Evolutionary conservation across 345 rosid species (phyloP), one percentile per base, ranked within the genome.

Genomic region (Toxicodendron radicans): DNA sequence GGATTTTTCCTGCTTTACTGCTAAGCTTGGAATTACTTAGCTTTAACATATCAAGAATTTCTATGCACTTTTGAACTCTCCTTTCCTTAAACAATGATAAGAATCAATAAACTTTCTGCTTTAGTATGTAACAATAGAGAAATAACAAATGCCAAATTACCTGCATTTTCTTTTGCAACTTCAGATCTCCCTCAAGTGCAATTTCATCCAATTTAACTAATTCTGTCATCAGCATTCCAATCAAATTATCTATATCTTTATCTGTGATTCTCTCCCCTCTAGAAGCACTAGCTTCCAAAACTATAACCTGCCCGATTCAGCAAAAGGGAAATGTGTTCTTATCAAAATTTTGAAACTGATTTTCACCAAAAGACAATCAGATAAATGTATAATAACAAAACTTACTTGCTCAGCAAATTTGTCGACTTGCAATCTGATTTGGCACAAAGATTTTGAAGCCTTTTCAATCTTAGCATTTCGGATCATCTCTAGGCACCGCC

Each of bases 161-260:
- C 87, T 85, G 89, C 70, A 64, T 73, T 76, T 70, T 84, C 80
- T 86, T 87, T 62, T 85, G 84, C 58, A 84, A 54, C 76, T 83
- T 85, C 64, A 78, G 79, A 70, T 87, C 88, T n/a, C 91, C 91
- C 16, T 78, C 89, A 21, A 52, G 83, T 68, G 70, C 66, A 65
- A 89, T 76, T 54, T 78, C 87, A 67, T 89, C 91, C 79, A 89
- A 53, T 71, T 79, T 81, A 35, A 89, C 75, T 70, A 87, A 77
- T 18, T 79, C 76, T 54, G 83, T 77, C 91, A 85, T 87, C 75
- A 89, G 65, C 32, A 70, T 32, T 54, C 80, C 88, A 35, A 71
- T 83, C 75, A 85, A 79, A 63, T 79, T 72, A 68, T 82, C 83
- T 17, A 87, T 74, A 49, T 77, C 79, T 41, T 51, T 77, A 69